Evolutionary conservation across 345 rosid genomes (phyloP).

Genomic region (Eucalyptus pauciflora): DNA sequence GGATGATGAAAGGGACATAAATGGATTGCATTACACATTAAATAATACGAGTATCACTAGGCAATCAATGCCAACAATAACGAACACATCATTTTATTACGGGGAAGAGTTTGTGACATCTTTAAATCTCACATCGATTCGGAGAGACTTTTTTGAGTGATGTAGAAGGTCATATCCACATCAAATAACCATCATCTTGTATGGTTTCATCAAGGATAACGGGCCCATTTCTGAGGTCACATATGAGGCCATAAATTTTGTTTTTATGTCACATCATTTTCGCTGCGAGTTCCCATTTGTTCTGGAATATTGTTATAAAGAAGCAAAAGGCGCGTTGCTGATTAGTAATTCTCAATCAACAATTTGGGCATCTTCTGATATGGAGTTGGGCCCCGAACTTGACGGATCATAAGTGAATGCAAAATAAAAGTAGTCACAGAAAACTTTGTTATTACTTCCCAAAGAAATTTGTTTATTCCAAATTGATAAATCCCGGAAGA

Average conservation of each 20-base stretch:
- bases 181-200: too few relatives aligned
- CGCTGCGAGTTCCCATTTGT: not conserved
- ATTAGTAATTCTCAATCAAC: not conserved
- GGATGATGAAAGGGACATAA: too few relatives aligned
- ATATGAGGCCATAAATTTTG: not conserved
- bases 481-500: not conserved
- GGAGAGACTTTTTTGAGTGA: too few relatives aligned
- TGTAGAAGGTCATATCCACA: too few relatives aligned
- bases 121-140: too few relatives aligned
- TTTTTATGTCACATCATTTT: not conserved
- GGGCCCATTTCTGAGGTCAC: not conserved
- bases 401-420: not conserved
- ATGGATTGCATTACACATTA: too few relatives aligned
- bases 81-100: too few relatives aligned
- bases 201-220: not conserved
- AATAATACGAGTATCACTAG: too few relatives aligned
- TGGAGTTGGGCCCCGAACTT: not conserved
- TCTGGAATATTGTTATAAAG: not conserved
- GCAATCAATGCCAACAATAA: too few relatives aligned
- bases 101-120: too few relatives aligned
- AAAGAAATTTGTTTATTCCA: not conserved
- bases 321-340: not conserved
- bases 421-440: too few relatives aligned
- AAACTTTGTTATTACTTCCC: not conserved
- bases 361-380: not conserved